Percentiles rank a stretch among this genome's conserved stretches.
phyloP scores from a whole-genome alignment of 2,329 filamentous ascomycete genomes.

The Diaporthe sp. region DNA sequence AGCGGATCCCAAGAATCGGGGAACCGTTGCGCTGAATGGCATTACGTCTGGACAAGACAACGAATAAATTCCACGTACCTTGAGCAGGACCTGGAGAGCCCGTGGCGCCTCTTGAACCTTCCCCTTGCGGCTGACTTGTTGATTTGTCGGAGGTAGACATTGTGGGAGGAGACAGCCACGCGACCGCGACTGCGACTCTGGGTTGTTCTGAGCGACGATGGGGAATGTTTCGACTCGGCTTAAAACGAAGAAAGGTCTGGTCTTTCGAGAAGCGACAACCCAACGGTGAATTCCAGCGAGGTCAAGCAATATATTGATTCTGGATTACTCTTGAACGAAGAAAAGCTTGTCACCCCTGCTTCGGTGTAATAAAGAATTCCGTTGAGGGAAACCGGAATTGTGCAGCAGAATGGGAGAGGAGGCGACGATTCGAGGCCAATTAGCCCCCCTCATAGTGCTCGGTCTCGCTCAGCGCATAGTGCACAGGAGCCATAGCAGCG shows the following conservation, averaged over 20 bases:
- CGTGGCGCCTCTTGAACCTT: background rate
- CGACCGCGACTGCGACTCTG: conserved; percentile 12
- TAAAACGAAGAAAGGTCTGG: background rate
- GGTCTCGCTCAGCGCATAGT: conserved; percentile 33
- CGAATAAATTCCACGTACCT: conserved; percentile 30
- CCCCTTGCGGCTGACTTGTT: conserved; percentile 30
- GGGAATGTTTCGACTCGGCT: conserved; percentile 6
- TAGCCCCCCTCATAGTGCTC: conserved; percentile 32
- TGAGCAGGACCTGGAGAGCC: conserved; percentile 1
- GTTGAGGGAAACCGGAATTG: conserved; percentile 20
- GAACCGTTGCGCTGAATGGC: background rate
- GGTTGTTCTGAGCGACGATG: background rate
- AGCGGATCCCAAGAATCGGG: conserved; percentile 9
- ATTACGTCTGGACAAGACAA: background rate
- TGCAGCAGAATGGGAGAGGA: conserved; percentile 24
- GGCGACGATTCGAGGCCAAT: conserved; percentile 29
- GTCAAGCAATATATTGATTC: conserved; percentile 33
- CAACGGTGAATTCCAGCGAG: conserved; percentile 12
- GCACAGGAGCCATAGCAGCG: conserved; percentile 16
- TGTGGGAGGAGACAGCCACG: background rate
- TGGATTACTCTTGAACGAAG: conserved; percentile 8
- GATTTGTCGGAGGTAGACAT: conserved; percentile 33
- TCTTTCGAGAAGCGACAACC: background rate
- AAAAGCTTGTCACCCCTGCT: conserved; percentile 19
- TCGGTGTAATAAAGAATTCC: conserved; percentile 18